Evolutionary conservation across 495 filamentous ascomycete genomes (phyloP), one percentile per base, ranked within the genome.

Genomic region (Penicillium bialowiezense): DNA sequence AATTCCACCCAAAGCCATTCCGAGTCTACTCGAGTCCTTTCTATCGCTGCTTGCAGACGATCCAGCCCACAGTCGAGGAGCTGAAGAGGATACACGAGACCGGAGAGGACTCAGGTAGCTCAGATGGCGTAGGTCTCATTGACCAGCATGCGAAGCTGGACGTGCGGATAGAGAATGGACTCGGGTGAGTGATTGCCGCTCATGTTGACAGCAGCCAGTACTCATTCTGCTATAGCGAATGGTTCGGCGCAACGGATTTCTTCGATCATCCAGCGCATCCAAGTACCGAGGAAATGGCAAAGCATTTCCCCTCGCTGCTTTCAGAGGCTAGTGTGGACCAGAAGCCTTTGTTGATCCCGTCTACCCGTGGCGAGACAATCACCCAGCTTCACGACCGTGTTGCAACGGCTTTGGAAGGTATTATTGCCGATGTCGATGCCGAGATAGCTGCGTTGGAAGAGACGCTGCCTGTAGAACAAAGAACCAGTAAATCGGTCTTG

Each of bases 11-110:
- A 19, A 77, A 81, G 44, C 72, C 72, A n/a, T 74, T 70, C 34
- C 56, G 71, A 2, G 71, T 97, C 56, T 97, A 96, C 72, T 85
- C 78, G 12, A 89, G 84, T 51, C 89, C 90, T 12, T 97, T 91
- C 61, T 97, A 95, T 67, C 82, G 93, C 44, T 98, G 93, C 64
- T 71, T 97, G 15, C 89, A 97, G 67, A 97, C 93, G 0, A 79
- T 97, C 34, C 62, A 69, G 43, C 91, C 91, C 0, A 79, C 81
- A 18, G 77, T 88, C 9, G 77, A 84, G 51, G 64, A 64, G 21
- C 67, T 85, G 51, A 72, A 68, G 40, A 56, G 65, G 46, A 42
- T 44, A 40, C 58, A 21, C 0, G 37, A 45, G 13, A 37, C 26
- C 6, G 35, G 29, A 15, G 17, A 39, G 24, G 39, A 17, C 34